Base-by-base conservation (phyloP, 2,329 filamentous ascomycete genomes). In the Alternaria sp. region DNA sequence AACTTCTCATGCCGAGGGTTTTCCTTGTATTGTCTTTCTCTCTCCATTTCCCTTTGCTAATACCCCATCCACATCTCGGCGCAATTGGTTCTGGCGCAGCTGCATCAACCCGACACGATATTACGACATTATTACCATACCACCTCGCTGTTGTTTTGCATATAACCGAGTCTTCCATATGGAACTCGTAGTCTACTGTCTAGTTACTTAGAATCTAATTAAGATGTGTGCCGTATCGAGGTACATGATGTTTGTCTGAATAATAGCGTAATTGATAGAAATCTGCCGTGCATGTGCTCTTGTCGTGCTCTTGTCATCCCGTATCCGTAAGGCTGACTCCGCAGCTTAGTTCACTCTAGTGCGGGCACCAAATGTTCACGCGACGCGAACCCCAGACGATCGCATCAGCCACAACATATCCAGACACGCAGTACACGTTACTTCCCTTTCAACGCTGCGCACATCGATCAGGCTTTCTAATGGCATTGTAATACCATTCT, bases 51-150 rank as follows among this genome's bases (percentile, higher is more conserved):
- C 30, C 63, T 43, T 68, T 72, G 64, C 59, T 63, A 70, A 73
- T 73, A 72, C 70, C 70, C 70, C 68, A 65, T 54, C 49, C 59
- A 43, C 13, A 32, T 40, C n/a, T n/a, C n/a, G 61, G 50, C 59
- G 65, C 58, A 40, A 57, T 46, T 32, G 57, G 30, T 49, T 57
- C 23, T 51, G 30, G 47, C 49, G 46, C 62, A 58, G 55, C 57
- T 69, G 62, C 65, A 68, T 68, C 55, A 65, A 36, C 59, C 61
- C 63, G 65, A 71, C 66, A 76, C 72, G 73, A 76, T 50, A 47
- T 74, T 62, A 78, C 65, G 74, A 75, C 67, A 13, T 32, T 32
- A 32, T 32, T 60, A 55, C 57, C 47, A 59, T 59, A 40, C 26
- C 30, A 57, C 50, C 36, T 10, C n/a, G 36, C 36, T 65, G 47